These are phyloP conservation scores for Rhinocladiella similis DNA, from an alignment of 2,329 filamentous ascomycete genomes.

Conservation along the genomic window DNA sequence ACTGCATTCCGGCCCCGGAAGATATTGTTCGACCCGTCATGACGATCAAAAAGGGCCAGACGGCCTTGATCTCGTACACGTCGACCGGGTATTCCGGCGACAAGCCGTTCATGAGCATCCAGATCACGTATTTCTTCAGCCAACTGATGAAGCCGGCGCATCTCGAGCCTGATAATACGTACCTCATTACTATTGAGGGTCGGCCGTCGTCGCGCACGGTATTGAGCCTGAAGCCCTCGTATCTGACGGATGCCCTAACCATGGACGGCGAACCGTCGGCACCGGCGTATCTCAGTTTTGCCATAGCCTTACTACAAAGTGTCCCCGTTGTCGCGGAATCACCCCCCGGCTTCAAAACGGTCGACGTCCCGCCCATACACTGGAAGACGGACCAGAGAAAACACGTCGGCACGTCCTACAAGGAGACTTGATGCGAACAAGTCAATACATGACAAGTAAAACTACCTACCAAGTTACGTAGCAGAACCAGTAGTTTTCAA, in stretches of 20 bases:
- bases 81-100: slow-evolving; percentile 4
- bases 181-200: slow-evolving; percentile 8
- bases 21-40: slow-evolving; percentile 7
- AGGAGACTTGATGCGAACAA: too few species aligned
- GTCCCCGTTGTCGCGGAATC: too few species aligned
- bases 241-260: slow-evolving; percentile 2
- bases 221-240: slow-evolving; percentile 6
- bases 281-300: neutral
- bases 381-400: too few species aligned
- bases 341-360: too few species aligned
- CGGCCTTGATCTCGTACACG: slow-evolving; percentile 7
- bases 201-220: slow-evolving; percentile 7
- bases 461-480: too few species aligned
- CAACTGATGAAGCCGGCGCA: neutral
- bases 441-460: too few species aligned
- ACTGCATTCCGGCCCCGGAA: slow-evolving; percentile 5
- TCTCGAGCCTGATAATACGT: too few species aligned
- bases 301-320: too few species aligned
- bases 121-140: slow-evolving; percentile 6
- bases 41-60: slow-evolving; percentile 5
- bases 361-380: too few species aligned
- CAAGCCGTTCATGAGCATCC: slow-evolving; percentile 6
- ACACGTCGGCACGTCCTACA: too few species aligned
- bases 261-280: slow-evolving; percentile 7
- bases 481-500: too few species aligned